Evolutionary conservation across 257 asterid genomes (phyloP).

Genomic region (Nicotiana benthamiana): DNA sequence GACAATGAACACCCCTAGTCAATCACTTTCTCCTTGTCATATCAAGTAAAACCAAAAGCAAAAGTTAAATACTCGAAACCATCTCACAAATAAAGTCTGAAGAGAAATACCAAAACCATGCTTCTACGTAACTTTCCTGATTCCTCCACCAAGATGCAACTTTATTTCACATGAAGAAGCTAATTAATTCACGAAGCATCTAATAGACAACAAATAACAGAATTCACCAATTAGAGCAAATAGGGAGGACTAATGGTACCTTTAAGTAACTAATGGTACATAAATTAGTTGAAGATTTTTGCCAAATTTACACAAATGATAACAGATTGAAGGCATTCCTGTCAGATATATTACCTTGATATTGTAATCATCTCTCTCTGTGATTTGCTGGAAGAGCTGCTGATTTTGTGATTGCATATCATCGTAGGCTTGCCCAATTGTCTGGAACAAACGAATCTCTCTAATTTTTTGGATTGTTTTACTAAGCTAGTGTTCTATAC

Average conservation of each 20-base stretch:
- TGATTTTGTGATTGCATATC: constrained; percentile 98
- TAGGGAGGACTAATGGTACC: background rate
- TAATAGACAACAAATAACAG: background rate
- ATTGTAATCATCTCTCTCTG: constrained; percentile 94
- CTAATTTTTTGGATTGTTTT: constrained; percentile 4
- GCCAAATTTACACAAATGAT: background rate
- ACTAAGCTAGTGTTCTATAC: background rate
- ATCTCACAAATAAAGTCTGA: background rate
- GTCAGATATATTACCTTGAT: constrained; percentile 48
- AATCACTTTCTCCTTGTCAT: background rate
- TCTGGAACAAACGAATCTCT: constrained; percentile 43
- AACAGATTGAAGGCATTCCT: background rate
- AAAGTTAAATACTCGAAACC: background rate
- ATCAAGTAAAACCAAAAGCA: background rate
- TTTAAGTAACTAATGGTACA: background rate
- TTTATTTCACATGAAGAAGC: background rate
- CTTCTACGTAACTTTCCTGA: background rate
- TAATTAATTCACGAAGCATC: background rate
- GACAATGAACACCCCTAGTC: background rate
- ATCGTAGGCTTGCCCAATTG: constrained; percentile 95
- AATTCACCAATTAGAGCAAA: constrained; percentile 1
- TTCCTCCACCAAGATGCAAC: background rate
- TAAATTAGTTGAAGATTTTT: background rate
- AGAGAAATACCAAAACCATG: background rate
- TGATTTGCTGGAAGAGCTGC: constrained; percentile 87